Evolutionary conservation across 805 yeast genomes (phyloP).

Genomic region (Tetrapisispora pingtungensis): DNA sequence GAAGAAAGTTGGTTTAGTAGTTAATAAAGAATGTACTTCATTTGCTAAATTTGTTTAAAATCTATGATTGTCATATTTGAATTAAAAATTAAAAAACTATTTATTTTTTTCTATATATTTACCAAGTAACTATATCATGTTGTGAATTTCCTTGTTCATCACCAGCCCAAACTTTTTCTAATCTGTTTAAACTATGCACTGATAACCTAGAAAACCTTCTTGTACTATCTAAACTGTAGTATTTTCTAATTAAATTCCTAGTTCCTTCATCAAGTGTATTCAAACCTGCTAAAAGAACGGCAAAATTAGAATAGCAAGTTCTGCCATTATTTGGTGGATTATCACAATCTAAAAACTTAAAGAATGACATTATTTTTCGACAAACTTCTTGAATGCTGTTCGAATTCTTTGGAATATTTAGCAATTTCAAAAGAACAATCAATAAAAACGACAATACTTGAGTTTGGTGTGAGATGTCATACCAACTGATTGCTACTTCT

Average conservation of each 20-base stretch:
- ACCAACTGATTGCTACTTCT: slow-evolving; percentile 29
- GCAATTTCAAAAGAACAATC: slow-evolving; percentile 24
- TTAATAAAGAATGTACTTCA: too few species aligned
- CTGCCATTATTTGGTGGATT: slow-evolving; percentile 28
- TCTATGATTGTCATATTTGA: too few species aligned
- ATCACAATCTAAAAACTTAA: slow-evolving; percentile 27
- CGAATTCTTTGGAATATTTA: slow-evolving; percentile 28
- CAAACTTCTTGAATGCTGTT: slow-evolving; percentile 28
- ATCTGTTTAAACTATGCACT: slow-evolving; percentile 26
- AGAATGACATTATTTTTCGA: slow-evolving; percentile 25
- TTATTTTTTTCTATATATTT: neutral
- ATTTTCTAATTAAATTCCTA: slow-evolving; percentile 22
- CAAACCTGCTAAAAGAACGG: slow-evolving; percentile 29
- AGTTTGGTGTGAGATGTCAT: slow-evolving; percentile 31
- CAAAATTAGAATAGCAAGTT: slow-evolving; percentile 31
- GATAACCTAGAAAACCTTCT: slow-evolving; percentile 24
- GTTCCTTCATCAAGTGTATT: slow-evolving; percentile 29
- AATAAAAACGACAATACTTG: slow-evolving; percentile 28
- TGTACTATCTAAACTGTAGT: slow-evolving; percentile 25
- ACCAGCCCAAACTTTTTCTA: slow-evolving; percentile 29
- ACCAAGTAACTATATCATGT: slow-evolving; percentile 30
- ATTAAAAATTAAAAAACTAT: too few species aligned
- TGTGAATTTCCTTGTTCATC: slow-evolving; percentile 20
- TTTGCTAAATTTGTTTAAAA: too few species aligned
- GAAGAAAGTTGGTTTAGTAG: too few species aligned